A percentile compares a stretch with the other conserved stretches of the same genome.
Evolutionary conservation across 331 rosid species (phyloP).

Genomic region (Malus hybrid): DNA sequence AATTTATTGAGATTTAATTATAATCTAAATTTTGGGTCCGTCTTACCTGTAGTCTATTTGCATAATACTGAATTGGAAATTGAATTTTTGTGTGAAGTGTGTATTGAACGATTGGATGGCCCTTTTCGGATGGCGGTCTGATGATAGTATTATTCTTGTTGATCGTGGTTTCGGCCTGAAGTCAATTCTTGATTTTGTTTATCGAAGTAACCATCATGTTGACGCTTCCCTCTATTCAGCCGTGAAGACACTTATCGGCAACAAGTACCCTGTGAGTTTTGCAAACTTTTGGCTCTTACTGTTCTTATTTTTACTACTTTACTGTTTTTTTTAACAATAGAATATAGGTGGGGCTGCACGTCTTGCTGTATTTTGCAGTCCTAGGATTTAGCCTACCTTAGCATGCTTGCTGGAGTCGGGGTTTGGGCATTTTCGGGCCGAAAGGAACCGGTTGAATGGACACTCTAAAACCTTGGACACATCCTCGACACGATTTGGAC

Average conservation of each 20-base stretch:
- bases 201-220: constrained; percentile 64
- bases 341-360: too few relatives aligned
- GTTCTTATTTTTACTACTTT: background rate
- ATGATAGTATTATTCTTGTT: constrained; percentile 75
- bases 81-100: constrained; percentile 33
- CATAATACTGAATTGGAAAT: background rate
- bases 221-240: constrained; percentile 61
- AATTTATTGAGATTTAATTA: too few relatives aligned
- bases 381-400: too few relatives aligned
- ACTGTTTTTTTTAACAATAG: background rate
- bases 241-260: constrained; percentile 73
- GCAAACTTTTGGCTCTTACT: background rate
- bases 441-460: too few relatives aligned
- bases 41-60: background rate
- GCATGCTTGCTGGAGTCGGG: too few relatives aligned
- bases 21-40: too few relatives aligned
- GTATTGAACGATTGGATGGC: constrained; percentile 84
- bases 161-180: constrained; percentile 23
- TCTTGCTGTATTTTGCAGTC: too few relatives aligned
- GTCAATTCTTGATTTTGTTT: constrained; percentile 30
- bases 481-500: too few relatives aligned
- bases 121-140: constrained; percentile 78
- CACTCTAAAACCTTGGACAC: too few relatives aligned
- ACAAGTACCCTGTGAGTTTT: constrained; percentile 72
- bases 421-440: too few relatives aligned